Conservation (phyloP, 345 rosid genomes). For the Erodium maritimum region DNA sequence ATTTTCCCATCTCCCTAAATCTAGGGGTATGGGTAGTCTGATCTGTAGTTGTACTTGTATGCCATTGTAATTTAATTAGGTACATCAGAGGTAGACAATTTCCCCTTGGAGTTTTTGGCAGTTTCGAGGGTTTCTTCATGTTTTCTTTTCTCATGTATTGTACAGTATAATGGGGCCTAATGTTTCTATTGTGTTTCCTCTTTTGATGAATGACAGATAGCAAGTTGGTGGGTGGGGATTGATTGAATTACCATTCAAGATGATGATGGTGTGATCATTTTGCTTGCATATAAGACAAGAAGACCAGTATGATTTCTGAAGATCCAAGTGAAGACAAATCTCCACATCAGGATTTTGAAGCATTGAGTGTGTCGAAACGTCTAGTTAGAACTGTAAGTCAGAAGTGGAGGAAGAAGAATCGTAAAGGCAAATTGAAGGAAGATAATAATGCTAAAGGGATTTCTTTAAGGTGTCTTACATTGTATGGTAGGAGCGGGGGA, state of each 20-base stretch:
- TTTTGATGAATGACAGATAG: too few relatives aligned
- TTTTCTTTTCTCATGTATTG: neutral
- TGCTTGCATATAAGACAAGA: neutral
- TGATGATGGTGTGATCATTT: neutral
- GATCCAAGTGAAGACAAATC: conserved; percentile 34
- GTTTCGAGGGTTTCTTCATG: neutral
- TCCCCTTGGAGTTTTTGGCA: neutral
- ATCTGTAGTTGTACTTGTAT: neutral
- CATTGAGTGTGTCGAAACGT: conserved; percentile 56
- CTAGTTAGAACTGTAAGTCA: conserved; percentile 69
- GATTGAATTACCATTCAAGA: neutral
- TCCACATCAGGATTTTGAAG: conserved; percentile 53
- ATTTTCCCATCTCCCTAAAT: too few relatives aligned
- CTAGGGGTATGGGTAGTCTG: too few relatives aligned
- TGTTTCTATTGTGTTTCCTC: too few relatives aligned
- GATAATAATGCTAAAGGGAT: conserved; percentile 37
- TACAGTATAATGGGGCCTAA: too few relatives aligned
- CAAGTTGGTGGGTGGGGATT: neutral
- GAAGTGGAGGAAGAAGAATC: conserved; percentile 50
- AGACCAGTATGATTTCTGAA: neutral
- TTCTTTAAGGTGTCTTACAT: conserved; percentile 52
- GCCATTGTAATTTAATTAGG: neutral
- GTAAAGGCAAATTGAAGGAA: conserved; percentile 43
- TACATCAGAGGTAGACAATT: neutral
- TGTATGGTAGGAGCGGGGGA: conserved; percentile 71